These are phyloP conservation scores for Stephanodiscus triporus DNA, from an alignment of 108 stramenopile genomes.

Conservation along the genomic window DNA sequence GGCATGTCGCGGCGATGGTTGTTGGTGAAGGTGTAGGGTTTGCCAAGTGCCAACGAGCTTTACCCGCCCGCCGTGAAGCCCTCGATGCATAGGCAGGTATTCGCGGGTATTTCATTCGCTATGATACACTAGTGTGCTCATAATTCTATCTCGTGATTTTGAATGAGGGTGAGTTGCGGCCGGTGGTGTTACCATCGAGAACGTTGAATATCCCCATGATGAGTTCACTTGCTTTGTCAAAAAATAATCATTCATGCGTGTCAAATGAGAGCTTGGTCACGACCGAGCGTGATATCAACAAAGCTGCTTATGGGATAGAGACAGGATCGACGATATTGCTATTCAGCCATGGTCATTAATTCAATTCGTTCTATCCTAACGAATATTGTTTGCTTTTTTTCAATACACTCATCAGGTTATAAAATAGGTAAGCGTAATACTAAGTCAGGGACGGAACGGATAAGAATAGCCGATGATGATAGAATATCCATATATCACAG, in stretches of 20 bases:
- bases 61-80: neutral
- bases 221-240: slow-evolving; percentile 34
- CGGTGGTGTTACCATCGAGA: neutral
- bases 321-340: neutral
- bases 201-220: slow-evolving; percentile 12
- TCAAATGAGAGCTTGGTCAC: slow-evolving; percentile 43
- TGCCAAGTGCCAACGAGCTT: too few species aligned
- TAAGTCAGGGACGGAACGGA: neutral
- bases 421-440: neutral
- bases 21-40: too few species aligned
- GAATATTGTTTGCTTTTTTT: neutral
- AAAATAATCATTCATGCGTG: slow-evolving; percentile 58
- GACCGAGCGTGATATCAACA: slow-evolving; percentile 51
- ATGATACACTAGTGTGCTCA: neutral
- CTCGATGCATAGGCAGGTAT: neutral
- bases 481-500: slow-evolving; percentile 49
- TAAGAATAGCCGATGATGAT: slow-evolving; percentile 35
- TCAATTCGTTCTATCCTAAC: neutral
- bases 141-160: neutral
- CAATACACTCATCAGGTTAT: neutral
- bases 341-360: slow-evolving; percentile 5
- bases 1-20: too few species aligned
- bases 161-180: neutral
- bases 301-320: slow-evolving; percentile 44
- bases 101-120: neutral